Evolutionary conservation across 768 basidiomycete genomes (phyloP), one percentile per base, ranked within the genome.

Genomic region (Boletellus ananiceps): DNA sequence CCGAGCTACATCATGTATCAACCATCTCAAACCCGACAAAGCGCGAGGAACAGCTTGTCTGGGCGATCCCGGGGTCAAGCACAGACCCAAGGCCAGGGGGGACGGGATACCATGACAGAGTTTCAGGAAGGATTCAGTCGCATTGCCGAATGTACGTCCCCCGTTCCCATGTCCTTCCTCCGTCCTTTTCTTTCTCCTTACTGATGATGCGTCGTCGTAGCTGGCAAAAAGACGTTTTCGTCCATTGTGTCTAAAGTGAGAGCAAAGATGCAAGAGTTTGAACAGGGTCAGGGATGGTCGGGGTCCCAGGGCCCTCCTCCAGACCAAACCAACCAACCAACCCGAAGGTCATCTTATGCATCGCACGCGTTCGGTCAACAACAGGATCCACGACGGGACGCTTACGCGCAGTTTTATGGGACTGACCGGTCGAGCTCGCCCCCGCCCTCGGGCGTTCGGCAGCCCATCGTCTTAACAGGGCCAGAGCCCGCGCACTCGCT

Each of bases 181-280:
- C 29, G 29, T 29, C 19, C 19, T 19, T 51, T 27, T 2, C 27
- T 27, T 19, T 19, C 19, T 19, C 23, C 23, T 25, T 25, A 7
- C 29, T 29, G 7, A 29, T 7, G 5, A 29, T 29, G 29, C 11
- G 29, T 29, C 11, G 27, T 45, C 19, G 44, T 50, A 87, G 85
- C 77, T 46, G 88, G 89, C 4, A 90, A 87, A 71, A 86, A 83
- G 68, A 91, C 88, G 0, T 79, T 92, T 65, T 82, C 77, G 40
- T 76, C 71, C 8, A 64, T 92, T 23, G 74, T 91, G 35, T 81
- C 80, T 31, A 91, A 86, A 64, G 86, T 90, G 40, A 90, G 82
- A 61, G 82, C 87, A 5, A 92, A 91, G 76, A 81, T 91, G 50
- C 84, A 86, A 59, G 90, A 91, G 58, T 82, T 81, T 52, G 88